Conservation (phyloP, 805 yeast genomes). For the Yueomyces sinensis region DNA sequence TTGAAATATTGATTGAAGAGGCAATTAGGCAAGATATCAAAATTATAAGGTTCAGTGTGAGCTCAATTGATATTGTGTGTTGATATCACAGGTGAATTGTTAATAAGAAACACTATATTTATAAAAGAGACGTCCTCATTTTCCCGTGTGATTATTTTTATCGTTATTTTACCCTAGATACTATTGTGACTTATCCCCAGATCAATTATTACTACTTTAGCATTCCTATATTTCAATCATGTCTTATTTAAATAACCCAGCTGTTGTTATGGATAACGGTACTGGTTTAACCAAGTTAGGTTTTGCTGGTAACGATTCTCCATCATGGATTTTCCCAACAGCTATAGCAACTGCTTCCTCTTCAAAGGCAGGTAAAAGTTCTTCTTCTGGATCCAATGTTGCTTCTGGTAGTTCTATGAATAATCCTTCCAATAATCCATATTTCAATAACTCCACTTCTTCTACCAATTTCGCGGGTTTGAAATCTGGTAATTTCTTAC, state of each 20-base stretch:
- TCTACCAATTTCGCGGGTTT: constrained; percentile 22
- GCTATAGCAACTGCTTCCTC: constrained; percentile 67
- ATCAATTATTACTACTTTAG: no score
- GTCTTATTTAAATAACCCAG: constrained; percentile 68
- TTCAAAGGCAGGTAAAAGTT: constrained; percentile 26
- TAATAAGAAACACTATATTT: no score
- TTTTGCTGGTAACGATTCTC: constrained; percentile 96
- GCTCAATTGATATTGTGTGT: no score
- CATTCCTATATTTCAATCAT: constrained; percentile 16
- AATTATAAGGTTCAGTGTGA: no score
- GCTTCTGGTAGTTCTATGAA: constrained; percentile 23
- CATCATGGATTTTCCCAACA: constrained; percentile 94
- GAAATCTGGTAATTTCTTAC: constrained; percentile 13
- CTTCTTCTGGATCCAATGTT: constrained; percentile 20
- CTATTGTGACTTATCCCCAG: no score
- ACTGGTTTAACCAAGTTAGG: constrained; percentile 96
- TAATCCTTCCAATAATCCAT: constrained; percentile 13
- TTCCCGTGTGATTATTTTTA: no score
- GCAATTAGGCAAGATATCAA: no score
- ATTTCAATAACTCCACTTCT: constrained; percentile 25
- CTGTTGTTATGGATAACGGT: constrained; percentile 98
- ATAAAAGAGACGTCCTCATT: no score
- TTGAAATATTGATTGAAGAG: no score
- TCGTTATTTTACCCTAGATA: no score
- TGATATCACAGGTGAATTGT: no score